A percentile compares a stretch with the other conserved stretches of the same genome.
phyloP scores from a whole-genome alignment of 495 filamentous ascomycete species.

The Penicillium bialowiezense region DNA sequence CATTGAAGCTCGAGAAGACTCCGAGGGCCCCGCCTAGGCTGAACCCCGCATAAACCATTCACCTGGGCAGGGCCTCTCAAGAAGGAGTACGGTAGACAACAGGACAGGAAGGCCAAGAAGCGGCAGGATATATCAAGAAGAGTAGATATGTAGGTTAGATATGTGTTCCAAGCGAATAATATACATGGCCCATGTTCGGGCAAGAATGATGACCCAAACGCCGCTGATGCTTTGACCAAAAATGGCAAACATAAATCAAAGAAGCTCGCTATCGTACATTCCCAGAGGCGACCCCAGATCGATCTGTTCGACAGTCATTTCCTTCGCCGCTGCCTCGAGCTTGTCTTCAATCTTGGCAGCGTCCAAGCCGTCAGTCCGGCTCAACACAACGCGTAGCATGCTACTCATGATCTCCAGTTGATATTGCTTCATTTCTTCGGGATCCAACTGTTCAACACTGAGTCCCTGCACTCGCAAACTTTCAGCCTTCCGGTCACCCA shows the following conservation, averaged over 20 bases:
- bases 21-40: too few species aligned
- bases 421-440: slow-evolving; percentile 43
- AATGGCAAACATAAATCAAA: slow-evolving; percentile 8
- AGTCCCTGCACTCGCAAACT: slow-evolving; percentile 35
- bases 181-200: neutral
- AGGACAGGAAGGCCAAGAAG: too few species aligned
- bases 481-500: slow-evolving; percentile 35
- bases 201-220: neutral
- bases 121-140: too few species aligned
- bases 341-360: slow-evolving; percentile 36
- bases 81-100: too few species aligned
- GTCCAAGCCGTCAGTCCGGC: slow-evolving; percentile 34
- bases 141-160: too few species aligned
- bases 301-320: slow-evolving; percentile 51
- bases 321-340: slow-evolving; percentile 44
- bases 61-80: too few species aligned
- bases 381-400: slow-evolving; percentile 51
- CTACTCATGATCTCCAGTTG: slow-evolving; percentile 49
- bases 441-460: slow-evolving; percentile 36
- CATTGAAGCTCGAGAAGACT: too few species aligned
- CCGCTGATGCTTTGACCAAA: slow-evolving; percentile 2
- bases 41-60: too few species aligned
- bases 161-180: neutral
- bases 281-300: slow-evolving; percentile 30
- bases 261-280: slow-evolving; percentile 30